Evolutionary conservation across 1,284 basidiomycete species (phyloP).

Genomic region (Limonomyces culmigenus): DNA sequence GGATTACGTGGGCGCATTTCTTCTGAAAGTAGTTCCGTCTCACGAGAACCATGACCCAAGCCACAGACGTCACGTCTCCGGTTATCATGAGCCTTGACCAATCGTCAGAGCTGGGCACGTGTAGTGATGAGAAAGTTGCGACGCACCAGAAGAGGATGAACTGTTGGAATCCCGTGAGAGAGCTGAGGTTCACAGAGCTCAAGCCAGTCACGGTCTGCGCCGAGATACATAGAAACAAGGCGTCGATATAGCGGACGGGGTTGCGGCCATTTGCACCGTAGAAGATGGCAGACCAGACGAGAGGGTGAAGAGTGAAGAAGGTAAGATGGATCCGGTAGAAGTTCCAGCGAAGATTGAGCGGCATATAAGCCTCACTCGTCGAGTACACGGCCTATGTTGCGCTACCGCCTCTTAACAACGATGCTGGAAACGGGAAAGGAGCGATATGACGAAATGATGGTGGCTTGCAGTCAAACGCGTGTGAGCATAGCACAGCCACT

Average conservation of each 20-base stretch:
- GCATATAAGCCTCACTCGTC: too few species aligned
- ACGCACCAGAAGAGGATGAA: slow-evolving; percentile 24
- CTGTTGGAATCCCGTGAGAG: slow-evolving; percentile 39
- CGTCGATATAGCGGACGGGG: slow-evolving; percentile 33
- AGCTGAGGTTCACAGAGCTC: slow-evolving; percentile 32
- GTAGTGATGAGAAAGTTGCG: too few species aligned
- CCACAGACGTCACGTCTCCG: slow-evolving; percentile 21
- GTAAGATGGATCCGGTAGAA: slow-evolving; percentile 39
- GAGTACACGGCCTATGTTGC: too few species aligned
- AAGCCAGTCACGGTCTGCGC: slow-evolving; percentile 47
- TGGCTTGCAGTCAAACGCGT: too few species aligned
- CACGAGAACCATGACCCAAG: slow-evolving; percentile 40
- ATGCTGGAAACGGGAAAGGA: too few species aligned
- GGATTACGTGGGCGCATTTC: slow-evolving; percentile 23
- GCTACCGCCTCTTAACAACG: too few species aligned
- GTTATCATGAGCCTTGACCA: slow-evolving; percentile 18
- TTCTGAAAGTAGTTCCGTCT: slow-evolving; percentile 33
- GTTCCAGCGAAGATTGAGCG: too few species aligned
- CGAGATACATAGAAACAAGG: slow-evolving; percentile 45
- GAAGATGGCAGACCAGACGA: slow-evolving; percentile 39
- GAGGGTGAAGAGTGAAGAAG: slow-evolving; percentile 38
- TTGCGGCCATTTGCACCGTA: slow-evolving; percentile 34
- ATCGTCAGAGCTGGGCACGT: too few species aligned
- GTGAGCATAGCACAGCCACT: too few species aligned
- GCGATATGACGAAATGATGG: too few species aligned